These are phyloP conservation scores for Funneliformis geosporum DNA, from an alignment of 192 early-diverging fungal genomes.

Conservation along the genomic window DNA sequence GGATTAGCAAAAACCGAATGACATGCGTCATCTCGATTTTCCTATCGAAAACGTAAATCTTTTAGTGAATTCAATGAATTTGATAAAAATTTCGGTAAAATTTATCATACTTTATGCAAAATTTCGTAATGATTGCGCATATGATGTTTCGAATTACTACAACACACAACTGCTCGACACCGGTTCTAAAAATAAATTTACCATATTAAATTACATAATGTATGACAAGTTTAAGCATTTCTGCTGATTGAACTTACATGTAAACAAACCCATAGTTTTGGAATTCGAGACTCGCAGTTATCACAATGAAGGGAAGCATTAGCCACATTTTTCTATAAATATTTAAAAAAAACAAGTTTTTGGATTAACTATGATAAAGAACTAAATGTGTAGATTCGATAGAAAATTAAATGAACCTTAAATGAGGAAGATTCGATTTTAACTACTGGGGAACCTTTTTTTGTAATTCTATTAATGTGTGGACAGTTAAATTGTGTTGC, in stretches of 20 bases:
- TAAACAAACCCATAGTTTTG: constrained; percentile 45
- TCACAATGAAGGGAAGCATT: constrained; percentile 39
- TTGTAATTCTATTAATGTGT: neutral
- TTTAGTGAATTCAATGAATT: neutral
- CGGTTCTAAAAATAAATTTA: neutral
- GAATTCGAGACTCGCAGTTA: constrained; percentile 37
- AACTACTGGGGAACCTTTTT: neutral
- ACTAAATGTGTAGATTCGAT: neutral
- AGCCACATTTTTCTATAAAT: constrained; percentile 6
- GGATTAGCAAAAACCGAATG: constrained; percentile 47
- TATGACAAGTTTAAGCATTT: neutral
- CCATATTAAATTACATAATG: neutral
- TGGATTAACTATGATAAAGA: neutral
- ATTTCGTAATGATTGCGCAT: constrained; percentile 38
- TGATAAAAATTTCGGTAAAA: neutral
- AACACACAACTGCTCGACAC: neutral
- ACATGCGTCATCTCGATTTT: constrained; percentile 36
- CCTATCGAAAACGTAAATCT: neutral
- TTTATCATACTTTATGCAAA: constrained; percentile 36
- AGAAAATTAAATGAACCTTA: constrained; percentile 9
- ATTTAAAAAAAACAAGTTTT: neutral
- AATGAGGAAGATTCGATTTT: constrained; percentile 18
- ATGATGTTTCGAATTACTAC: constrained; percentile 27
- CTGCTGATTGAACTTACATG: constrained; percentile 31
- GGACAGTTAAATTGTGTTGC: neutral